Evolutionary conservation across 192 early-diverging fungal genomes (phyloP).

Genomic region (Martensiomyces pterosporus): DNA sequence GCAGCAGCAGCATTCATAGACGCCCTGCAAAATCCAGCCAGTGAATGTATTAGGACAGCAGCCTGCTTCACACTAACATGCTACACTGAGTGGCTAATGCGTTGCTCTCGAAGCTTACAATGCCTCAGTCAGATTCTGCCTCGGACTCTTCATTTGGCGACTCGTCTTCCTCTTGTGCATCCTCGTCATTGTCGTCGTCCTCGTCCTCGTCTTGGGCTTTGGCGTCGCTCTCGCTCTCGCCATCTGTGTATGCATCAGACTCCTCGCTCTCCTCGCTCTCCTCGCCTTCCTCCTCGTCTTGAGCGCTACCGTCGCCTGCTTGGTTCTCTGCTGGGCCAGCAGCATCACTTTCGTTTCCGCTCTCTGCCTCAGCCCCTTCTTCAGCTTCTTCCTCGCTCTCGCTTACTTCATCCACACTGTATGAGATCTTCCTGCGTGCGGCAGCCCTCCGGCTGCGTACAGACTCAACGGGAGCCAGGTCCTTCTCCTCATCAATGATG

Average conservation of each 20-base stretch:
- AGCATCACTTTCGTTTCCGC: not conserved
- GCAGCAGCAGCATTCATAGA: no score
- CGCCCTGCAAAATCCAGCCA: no score
- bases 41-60: no score
- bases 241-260: slow-evolving; percentile 16
- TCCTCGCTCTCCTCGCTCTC: slow-evolving; percentile 6
- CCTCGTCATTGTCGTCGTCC: slow-evolving; percentile 1
- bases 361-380: not conserved
- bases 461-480: not conserved
- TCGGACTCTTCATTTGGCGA: slow-evolving; percentile 1
- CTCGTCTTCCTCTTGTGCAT: slow-evolving; percentile 1
- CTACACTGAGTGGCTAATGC: no score
- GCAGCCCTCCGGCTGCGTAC: slow-evolving; percentile 24
- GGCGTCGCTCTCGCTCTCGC: slow-evolving; percentile 16
- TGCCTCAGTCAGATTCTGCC: no score
- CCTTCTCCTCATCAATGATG: slow-evolving; percentile 17
- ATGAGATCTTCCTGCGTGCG: slow-evolving; percentile 15
- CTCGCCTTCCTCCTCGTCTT: slow-evolving; percentile 7
- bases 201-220: slow-evolving; percentile 14
- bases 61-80: no score
- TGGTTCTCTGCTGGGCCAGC: no score
- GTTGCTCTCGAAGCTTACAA: no score
- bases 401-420: slow-evolving; percentile 22
- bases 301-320: slow-evolving; percentile 1
- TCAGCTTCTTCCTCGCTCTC: slow-evolving; percentile 22